Conservation (phyloP, 192 early-diverging fungal genomes). For the Lunasporangiospora selenospora region DNA sequence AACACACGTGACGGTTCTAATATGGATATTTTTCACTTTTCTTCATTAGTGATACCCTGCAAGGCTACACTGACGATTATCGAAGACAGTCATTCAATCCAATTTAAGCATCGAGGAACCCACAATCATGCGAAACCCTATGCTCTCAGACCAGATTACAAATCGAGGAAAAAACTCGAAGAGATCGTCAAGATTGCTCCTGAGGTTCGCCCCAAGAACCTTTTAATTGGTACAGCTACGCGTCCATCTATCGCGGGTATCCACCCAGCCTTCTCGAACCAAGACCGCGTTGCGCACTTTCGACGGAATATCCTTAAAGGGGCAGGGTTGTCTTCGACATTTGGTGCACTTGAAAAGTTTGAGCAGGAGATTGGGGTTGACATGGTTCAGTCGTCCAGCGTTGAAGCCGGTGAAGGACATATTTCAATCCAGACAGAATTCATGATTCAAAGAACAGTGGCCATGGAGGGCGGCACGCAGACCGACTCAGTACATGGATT, state of each 20-base stretch:
- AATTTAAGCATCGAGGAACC: background rate
- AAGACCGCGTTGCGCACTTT: background rate
- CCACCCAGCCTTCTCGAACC: background rate
- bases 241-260: background rate
- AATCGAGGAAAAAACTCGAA: background rate
- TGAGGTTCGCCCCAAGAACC: background rate
- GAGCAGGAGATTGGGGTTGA: background rate
- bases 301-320: background rate
- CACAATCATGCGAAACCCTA: conserved; percentile 7
- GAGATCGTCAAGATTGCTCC: background rate
- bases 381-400: background rate
- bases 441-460: background rate
- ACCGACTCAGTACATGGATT: conserved; percentile 17
- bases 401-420: background rate
- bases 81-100: background rate
- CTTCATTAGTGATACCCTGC: too few species aligned
- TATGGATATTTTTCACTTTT: too few species aligned
- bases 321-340: background rate
- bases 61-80: background rate
- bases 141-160: background rate
- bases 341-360: background rate
- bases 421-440: conserved; percentile 6
- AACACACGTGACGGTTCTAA: too few species aligned
- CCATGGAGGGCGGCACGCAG: background rate
- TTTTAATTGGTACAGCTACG: background rate